Evolutionary conservation across 768 basidiomycete genomes (phyloP), one percentile per base, ranked within the genome.

Genomic region (Lentinula guzmanii): DNA sequence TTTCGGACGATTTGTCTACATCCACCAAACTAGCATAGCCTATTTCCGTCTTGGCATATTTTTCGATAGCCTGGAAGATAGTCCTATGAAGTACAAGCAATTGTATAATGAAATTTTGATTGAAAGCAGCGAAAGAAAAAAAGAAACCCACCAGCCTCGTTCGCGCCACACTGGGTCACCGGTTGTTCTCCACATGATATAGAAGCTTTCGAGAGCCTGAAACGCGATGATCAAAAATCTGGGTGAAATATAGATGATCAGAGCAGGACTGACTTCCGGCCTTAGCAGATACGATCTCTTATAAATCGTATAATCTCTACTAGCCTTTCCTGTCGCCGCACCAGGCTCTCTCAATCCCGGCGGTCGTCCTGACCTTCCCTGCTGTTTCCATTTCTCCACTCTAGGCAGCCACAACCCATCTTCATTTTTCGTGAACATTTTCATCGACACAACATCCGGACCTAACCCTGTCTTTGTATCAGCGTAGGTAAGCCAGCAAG

Each of bases 401-500:
- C 70, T 72, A n/a, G 70, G 65, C 43, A 78, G 65, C 81, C 81
- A 82, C 53, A 68, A 68, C 51, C 71, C 73, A 43, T 69, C 66
- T 15, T 55, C 48, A 46, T 13, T 56, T 56, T 42, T 43, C 16
- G 34, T 35, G 58, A 66, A 67, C 34, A 60, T 65, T 5, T 62
- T 60, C 77, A 81, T 79, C 43, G 35, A 52, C 63, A 79, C 76
- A 64, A 76, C 75, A 60, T 90, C 89, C 3, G 87, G 82, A 2
- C 86, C 85, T 15, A 90, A 69, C 2, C 89, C 87, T 2, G 82
- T 77, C n/a, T 76, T 74, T 65, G 81, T 81, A 69, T 90, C 89
- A 1, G 79, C 80, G 68, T 89, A 90, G 48, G 80, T 77, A 42
- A 85, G 70, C 73, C 81, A 86, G 69, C 86, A 88, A 10, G 82